Conservation (phyloP, 768 basidiomycete species). For the Steccherinum ochraceum region DNA sequence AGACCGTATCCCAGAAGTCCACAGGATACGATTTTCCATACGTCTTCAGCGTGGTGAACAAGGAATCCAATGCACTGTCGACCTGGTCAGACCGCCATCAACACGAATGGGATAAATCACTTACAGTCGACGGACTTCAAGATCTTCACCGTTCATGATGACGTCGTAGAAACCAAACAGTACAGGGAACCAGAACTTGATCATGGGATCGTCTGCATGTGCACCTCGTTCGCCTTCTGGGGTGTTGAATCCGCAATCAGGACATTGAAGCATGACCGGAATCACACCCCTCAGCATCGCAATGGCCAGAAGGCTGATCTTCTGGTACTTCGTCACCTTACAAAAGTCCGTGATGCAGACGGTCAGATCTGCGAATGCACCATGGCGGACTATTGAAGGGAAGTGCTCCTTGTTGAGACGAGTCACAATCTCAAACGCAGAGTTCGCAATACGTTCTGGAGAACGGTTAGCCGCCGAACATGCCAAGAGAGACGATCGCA, state of each 20-base stretch:
- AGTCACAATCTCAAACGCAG: constrained; percentile 95
- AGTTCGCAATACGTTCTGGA: constrained; percentile 81
- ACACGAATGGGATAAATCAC: too few species aligned
- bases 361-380: constrained; percentile 91
- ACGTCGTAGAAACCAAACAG: constrained; percentile 99
- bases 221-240: constrained; percentile 23
- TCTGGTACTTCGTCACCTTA: constrained; percentile 99
- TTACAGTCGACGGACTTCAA: constrained; percentile 93
- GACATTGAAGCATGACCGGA: constrained; percentile 81
- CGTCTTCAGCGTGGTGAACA: constrained; percentile 89
- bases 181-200: constrained; percentile 95
- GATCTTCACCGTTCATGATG: constrained; percentile 98
- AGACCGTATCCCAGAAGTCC: constrained; percentile 98
- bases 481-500: constrained; percentile 9
- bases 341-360: constrained; percentile 99
- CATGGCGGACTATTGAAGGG: constrained; percentile 82
- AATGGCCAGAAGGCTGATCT: constrained; percentile 93
- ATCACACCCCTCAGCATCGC: constrained; percentile 94
- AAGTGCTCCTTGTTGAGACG: constrained; percentile 90
- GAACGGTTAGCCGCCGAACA: constrained; percentile 1
- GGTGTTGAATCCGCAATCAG: constrained; percentile 52
- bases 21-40: constrained; percentile 81
- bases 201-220: constrained; percentile 76
- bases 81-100: too few species aligned
- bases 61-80: constrained; percentile 86